Conservation (phyloP, 2,329 filamentous ascomycete genomes). For the Metarhizium sp. region DNA sequence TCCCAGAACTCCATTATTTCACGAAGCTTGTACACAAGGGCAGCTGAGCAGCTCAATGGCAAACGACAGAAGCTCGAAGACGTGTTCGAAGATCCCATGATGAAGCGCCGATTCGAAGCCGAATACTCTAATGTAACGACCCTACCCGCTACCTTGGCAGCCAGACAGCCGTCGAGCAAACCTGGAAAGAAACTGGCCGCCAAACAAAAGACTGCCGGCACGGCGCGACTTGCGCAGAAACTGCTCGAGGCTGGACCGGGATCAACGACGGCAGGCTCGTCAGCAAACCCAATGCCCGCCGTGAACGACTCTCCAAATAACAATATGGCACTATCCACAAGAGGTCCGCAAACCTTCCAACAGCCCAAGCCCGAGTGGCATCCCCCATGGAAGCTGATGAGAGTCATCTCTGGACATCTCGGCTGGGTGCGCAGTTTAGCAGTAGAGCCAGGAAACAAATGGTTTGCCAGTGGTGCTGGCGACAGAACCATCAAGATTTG, state of each 20-base stretch:
- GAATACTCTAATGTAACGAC: slow-evolving; percentile 75
- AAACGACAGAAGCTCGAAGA: slow-evolving; percentile 31
- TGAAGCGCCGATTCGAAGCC: slow-evolving; percentile 45
- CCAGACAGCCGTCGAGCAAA: slow-evolving; percentile 57
- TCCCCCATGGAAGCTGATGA: slow-evolving; percentile 95
- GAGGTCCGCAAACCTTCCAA: slow-evolving; percentile 19
- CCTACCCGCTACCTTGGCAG: slow-evolving; percentile 67
- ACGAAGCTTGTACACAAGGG: slow-evolving; percentile 21
- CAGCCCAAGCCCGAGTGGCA: slow-evolving; percentile 84
- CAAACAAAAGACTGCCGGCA: slow-evolving; percentile 32
- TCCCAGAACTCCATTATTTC: slow-evolving; percentile 25
- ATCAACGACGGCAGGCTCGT: not conserved
- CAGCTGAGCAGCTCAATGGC: slow-evolving; percentile 13
- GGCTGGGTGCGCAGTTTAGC: slow-evolving; percentile 88
- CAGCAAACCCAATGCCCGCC: not conserved
- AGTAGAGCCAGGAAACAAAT: slow-evolving; percentile 92
- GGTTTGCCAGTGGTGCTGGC: slow-evolving; percentile 92
- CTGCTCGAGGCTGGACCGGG: slow-evolving; percentile 26
- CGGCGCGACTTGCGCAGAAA: slow-evolving; percentile 31
- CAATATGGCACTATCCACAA: slow-evolving; percentile 22
- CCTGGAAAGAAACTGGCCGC: slow-evolving; percentile 14
- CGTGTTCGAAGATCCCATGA: slow-evolving; percentile 21
- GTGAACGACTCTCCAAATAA: slow-evolving; percentile 7
- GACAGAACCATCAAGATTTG: slow-evolving; percentile 98
- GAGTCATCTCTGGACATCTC: slow-evolving; percentile 91